phyloP scores from a whole-genome alignment of 495 filamentous ascomycete genomes.

The Symbiotaphrina buchneri region DNA sequence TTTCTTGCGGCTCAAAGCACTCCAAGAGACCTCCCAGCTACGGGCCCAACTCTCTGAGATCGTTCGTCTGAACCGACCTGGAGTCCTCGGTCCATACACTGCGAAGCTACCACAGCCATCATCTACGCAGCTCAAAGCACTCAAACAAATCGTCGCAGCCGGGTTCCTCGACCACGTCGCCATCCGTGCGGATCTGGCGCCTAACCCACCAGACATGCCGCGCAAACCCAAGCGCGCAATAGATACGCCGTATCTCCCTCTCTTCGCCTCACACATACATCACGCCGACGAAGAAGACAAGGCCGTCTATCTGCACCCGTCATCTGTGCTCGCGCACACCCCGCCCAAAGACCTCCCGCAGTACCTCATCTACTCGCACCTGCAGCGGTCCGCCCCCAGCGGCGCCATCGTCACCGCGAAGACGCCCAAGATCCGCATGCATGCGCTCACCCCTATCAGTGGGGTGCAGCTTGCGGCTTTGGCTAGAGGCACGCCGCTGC shows the following conservation, averaged over 20 bases:
- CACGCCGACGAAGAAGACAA: constrained; percentile 19
- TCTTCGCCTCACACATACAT: constrained; percentile 39
- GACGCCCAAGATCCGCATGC: constrained; percentile 69
- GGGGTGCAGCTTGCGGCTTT: constrained; percentile 55
- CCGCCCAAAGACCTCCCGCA: constrained; percentile 55
- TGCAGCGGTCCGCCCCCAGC: constrained; percentile 42
- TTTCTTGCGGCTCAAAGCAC: constrained; percentile 68
- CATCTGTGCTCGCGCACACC: constrained; percentile 50
- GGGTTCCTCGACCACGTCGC: constrained; percentile 94
- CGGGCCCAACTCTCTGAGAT: constrained; percentile 64
- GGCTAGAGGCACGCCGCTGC: constrained; percentile 65
- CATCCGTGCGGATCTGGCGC: constrained; percentile 70
- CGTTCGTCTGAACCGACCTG: constrained; percentile 49
- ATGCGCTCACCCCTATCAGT: constrained; percentile 56
- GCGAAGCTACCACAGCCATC: constrained; percentile 40
- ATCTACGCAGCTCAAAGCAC: constrained; percentile 46
- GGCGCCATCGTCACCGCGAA: constrained; percentile 16
- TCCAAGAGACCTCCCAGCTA: constrained; percentile 69
- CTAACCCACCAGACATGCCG: constrained; percentile 42
- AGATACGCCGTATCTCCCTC: constrained; percentile 76
- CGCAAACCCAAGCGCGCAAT: constrained; percentile 60
- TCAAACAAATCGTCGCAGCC: constrained; percentile 78
- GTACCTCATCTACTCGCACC: constrained; percentile 70
- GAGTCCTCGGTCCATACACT: constrained; percentile 32
- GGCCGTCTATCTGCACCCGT: constrained; percentile 69